Conservation (phyloP, 2,329 filamentous ascomycete genomes). For the Penicillium concentricum region DNA sequence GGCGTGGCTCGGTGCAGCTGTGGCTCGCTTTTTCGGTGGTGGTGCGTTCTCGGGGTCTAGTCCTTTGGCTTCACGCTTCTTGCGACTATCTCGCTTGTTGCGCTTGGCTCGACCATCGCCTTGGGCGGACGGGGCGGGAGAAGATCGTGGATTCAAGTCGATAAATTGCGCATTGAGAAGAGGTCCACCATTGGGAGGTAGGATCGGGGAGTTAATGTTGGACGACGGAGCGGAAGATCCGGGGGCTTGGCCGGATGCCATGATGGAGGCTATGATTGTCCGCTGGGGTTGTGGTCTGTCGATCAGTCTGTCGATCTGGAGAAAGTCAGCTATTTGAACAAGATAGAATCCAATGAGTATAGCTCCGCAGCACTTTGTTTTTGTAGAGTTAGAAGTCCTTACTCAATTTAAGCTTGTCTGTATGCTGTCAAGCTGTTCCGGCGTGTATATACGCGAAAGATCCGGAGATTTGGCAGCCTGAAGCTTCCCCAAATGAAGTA, state of each 20-base stretch:
- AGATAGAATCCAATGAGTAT: neutral
- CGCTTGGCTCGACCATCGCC: conserved; percentile 38
- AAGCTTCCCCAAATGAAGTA: neutral
- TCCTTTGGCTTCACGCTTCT: conserved; percentile 46
- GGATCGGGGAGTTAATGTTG: conserved; percentile 36
- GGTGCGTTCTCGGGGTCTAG: conserved; percentile 37
- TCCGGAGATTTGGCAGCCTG: neutral
- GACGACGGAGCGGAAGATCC: conserved; percentile 38
- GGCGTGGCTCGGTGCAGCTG: conserved; percentile 31
- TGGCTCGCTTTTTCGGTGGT: conserved; percentile 37
- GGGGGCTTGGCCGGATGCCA: conserved; percentile 34
- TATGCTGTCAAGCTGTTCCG: neutral
- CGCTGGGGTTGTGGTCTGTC: neutral
- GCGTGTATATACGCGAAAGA: neutral
- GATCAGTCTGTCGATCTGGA: neutral
- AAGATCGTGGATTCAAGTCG: conserved; percentile 34
- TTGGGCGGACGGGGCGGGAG: conserved; percentile 35
- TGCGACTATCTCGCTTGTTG: conserved; percentile 45
- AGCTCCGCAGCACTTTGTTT: neutral
- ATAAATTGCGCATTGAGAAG: conserved; percentile 29
- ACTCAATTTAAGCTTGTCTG: neutral
- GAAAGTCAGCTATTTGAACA: neutral
- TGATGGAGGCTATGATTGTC: conserved; percentile 10
- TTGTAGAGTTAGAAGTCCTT: neutral
- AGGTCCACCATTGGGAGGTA: conserved; percentile 30